These are phyloP conservation scores for Yamadazyma endophytica DNA, from an alignment of 805 yeast species.

Conservation along the genomic window DNA sequence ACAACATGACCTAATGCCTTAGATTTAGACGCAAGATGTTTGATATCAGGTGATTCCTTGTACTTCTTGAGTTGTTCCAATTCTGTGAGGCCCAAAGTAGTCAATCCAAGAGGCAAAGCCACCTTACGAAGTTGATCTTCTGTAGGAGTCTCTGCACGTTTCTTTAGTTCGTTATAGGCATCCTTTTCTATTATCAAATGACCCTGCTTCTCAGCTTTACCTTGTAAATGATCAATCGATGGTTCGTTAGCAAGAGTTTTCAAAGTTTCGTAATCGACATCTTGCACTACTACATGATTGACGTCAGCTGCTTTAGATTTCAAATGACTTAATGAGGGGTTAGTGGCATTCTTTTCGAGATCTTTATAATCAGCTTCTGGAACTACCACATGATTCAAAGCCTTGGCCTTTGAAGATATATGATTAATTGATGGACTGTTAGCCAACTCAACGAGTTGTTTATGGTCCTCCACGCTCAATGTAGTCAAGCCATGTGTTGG, in stretches of 20 bases:
- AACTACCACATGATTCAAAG: slow-evolving; percentile 12
- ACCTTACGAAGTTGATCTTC: slow-evolving; percentile 5
- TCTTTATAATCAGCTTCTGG: slow-evolving; percentile 17
- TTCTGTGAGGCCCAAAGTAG: slow-evolving; percentile 9
- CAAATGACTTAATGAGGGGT: slow-evolving; percentile 16
- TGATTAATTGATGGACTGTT: slow-evolving; percentile 25
- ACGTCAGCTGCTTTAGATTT: slow-evolving; percentile 10
- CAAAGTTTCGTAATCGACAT: slow-evolving; percentile 10
- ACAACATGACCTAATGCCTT: slow-evolving; percentile 12
- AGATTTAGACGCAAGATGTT: slow-evolving; percentile 15
- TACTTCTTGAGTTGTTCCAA: slow-evolving; percentile 1
- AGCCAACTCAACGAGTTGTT: slow-evolving; percentile 8
- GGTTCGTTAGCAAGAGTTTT: slow-evolving; percentile 6
- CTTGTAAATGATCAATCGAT: slow-evolving; percentile 4
- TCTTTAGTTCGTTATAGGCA: slow-evolving; percentile 9
- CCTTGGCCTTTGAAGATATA: slow-evolving; percentile 20
- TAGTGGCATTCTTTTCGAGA: slow-evolving; percentile 11
- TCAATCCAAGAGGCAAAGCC: slow-evolving; percentile 7
- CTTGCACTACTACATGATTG: slow-evolving; percentile 10
- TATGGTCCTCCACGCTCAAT: slow-evolving; percentile 7
- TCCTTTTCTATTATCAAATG: not conserved
- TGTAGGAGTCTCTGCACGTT: slow-evolving; percentile 6
- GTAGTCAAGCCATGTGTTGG: slow-evolving; percentile 5
- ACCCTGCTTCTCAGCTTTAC: slow-evolving; percentile 1
- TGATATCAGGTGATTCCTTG: slow-evolving; percentile 7